phyloP scores from a whole-genome alignment of 2,329 filamentous ascomycete genomes.

The Fusarium foetens region DNA sequence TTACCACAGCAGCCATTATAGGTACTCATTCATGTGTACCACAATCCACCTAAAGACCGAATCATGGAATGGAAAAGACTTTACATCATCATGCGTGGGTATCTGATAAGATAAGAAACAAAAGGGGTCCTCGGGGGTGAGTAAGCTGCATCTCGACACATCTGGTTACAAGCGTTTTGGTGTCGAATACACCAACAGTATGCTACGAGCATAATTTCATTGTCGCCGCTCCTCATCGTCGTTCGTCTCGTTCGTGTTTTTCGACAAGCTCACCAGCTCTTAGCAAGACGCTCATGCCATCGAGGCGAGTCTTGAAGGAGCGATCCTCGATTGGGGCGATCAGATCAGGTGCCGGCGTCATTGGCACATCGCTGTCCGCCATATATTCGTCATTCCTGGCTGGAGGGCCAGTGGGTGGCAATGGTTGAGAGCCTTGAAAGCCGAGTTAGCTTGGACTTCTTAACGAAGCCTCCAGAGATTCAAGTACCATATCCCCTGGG shows the following conservation, averaged over 20 bases:
- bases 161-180: background rate
- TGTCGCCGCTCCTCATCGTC: slow-evolving; percentile 13
- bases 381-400: slow-evolving; percentile 46
- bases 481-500: slow-evolving; percentile 52
- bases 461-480: slow-evolving; percentile 25
- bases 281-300: slow-evolving; percentile 69
- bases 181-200: background rate
- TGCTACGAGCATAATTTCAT: background rate
- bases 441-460: slow-evolving; percentile 45
- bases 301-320: slow-evolving; percentile 51
- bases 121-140: background rate
- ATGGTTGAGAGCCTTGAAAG: slow-evolving; percentile 49
- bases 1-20: slow-evolving; percentile 22
- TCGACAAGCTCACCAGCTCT: slow-evolving; percentile 69
- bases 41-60: background rate
- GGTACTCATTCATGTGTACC: background rate
- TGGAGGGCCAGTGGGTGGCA: slow-evolving; percentile 47
- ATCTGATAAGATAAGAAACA: slow-evolving; percentile 32
- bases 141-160: background rate
- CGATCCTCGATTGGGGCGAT: slow-evolving; percentile 29
- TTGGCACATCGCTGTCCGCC: slow-evolving; percentile 47
- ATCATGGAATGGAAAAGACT: slow-evolving; percentile 12
- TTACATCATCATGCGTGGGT: slow-evolving; percentile 34
- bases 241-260: slow-evolving; percentile 48
- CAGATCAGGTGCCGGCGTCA: slow-evolving; percentile 43